Evolutionary conservation across 140 eudicot species (phyloP).

Genomic region (Cichorium intybus): DNA sequence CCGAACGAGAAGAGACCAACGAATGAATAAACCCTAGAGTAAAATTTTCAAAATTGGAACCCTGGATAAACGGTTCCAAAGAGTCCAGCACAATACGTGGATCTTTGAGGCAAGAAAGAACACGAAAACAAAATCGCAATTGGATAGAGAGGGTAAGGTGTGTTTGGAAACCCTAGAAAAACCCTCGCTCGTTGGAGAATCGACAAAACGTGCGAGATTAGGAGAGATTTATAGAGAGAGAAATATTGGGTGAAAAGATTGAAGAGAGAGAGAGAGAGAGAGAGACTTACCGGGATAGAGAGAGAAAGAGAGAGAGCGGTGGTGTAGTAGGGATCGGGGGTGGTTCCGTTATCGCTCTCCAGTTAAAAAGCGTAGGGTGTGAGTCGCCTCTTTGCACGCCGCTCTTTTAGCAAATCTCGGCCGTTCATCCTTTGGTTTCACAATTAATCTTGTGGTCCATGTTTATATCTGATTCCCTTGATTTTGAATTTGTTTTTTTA

Average conservation of each 20-base stretch:
- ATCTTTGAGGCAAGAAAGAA: slow-evolving; percentile 16
- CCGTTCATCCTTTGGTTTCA: slow-evolving; percentile 14
- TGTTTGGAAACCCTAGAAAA: slow-evolving; percentile 48
- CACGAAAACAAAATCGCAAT: not conserved
- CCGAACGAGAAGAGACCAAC: not conserved
- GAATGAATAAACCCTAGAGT: slow-evolving; percentile 23
- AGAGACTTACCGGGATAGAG: slow-evolving; percentile 11
- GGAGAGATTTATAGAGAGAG: slow-evolving; percentile 1
- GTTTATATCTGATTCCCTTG: not conserved
- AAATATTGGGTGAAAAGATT: not conserved
- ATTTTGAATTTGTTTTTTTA: not conserved
- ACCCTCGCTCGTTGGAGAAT: slow-evolving; percentile 31
- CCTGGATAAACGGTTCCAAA: slow-evolving; percentile 11
- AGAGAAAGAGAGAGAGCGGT: not conserved
- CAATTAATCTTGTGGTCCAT: slow-evolving; percentile 20
- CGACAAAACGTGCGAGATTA: slow-evolving; percentile 13
- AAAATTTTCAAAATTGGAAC: slow-evolving; percentile 18
- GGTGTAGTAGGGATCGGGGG: not conserved
- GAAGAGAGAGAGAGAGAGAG: slow-evolving; percentile 23
- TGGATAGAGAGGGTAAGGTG: not conserved
- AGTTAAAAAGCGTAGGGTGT: slow-evolving; percentile 12
- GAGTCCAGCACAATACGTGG: slow-evolving; percentile 31
- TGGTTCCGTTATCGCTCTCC: not conserved
- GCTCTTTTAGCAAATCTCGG: slow-evolving; percentile 21
- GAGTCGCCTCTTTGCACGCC: slow-evolving; percentile 31